phyloP scores from a whole-genome alignment of 345 rosid genomes.

The Capsella bursapastoris region DNA sequence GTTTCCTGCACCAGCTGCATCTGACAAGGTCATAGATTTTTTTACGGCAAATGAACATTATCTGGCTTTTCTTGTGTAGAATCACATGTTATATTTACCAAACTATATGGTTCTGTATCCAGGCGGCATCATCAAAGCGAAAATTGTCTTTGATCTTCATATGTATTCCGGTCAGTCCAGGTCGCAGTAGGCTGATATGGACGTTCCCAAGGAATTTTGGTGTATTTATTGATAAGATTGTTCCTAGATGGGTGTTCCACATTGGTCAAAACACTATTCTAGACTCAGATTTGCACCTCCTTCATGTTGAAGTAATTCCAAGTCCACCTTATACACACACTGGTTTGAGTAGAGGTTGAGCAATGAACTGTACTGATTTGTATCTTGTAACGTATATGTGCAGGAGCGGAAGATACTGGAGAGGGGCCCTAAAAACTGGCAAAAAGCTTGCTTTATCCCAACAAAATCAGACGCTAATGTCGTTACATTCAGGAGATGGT shows the following conservation, averaged over 20 bases:
- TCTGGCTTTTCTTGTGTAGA: background rate
- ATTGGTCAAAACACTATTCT: slow-evolving; percentile 74
- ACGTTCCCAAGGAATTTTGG: slow-evolving; percentile 75
- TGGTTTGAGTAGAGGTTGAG: slow-evolving; percentile 16
- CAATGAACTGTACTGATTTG: slow-evolving; percentile 17
- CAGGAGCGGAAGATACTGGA: slow-evolving; percentile 87
- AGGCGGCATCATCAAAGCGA: slow-evolving; percentile 40
- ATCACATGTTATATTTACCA: slow-evolving; percentile 7
- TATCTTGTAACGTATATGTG: slow-evolving; percentile 1
- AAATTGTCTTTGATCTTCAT: slow-evolving; percentile 69
- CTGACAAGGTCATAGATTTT: slow-evolving; percentile 47
- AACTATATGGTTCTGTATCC: slow-evolving; percentile 19
- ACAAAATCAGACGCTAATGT: slow-evolving; percentile 78
- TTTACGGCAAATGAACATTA: background rate
- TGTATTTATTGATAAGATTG: slow-evolving; percentile 65
- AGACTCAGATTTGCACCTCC: slow-evolving; percentile 89
- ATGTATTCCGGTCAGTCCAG: slow-evolving; percentile 91
- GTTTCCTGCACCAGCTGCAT: slow-evolving; percentile 46
- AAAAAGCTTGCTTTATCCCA: slow-evolving; percentile 79
- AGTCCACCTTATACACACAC: background rate
- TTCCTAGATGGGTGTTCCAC: slow-evolving; percentile 91
- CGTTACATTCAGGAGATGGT: slow-evolving; percentile 80
- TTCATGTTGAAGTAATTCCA: slow-evolving; percentile 73
- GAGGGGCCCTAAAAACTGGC: slow-evolving; percentile 77
- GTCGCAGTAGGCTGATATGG: slow-evolving; percentile 89